Base-by-base conservation (phyloP, 345 rosid genomes). In the Hirschfeldia incana region DNA sequence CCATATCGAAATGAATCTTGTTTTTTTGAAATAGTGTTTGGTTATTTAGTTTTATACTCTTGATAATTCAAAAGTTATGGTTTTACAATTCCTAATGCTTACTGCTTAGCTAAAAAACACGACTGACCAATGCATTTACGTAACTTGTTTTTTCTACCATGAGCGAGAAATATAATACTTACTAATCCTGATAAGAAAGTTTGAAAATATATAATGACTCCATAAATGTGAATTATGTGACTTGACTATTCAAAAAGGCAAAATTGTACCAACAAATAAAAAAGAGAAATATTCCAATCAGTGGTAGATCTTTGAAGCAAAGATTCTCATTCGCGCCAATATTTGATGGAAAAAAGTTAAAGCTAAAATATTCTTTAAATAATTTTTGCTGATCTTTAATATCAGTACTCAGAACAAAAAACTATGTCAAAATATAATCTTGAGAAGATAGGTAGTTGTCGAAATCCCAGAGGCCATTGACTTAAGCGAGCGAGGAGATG, bases 181-280 rank as follows among this genome's bases (percentile, higher is more conserved):
- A 58, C 2, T 28, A 17, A 21, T 74, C 13, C 27, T 5, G 39
- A 12, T 2, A 39, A 60, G 1, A 11, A 53, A 44, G 8, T 58
- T 76, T 58, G 12, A 60, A 34, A n/a, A 34, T 21, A 21, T 21
- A 21, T 37, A 49, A 33, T 77, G 34, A 32, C 53, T 59, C n/a
- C 42, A 46, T 9, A 55, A 55, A 13, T 33, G 26, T 72, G 44
- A 72, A 72, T 42, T 78, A 8, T 67, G 33, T 46, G 74, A 73
- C 74, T 46, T 79, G 82, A 73, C 82, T 60, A 60, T 68, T 61
- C 82, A 67, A 58, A 60, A 78, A 46, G 36, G 39, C 69, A 67
- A 67, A 53, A 16, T 16, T 53, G 21, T 51, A 46, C 26, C 33
- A 36, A 10, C 36, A 44, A 76, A 53, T 27, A 53, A 16, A 29